These are phyloP conservation scores for Oryza nivara DNA, from an alignment of 176 grass and related monocot species.

Conservation along the genomic window DNA sequence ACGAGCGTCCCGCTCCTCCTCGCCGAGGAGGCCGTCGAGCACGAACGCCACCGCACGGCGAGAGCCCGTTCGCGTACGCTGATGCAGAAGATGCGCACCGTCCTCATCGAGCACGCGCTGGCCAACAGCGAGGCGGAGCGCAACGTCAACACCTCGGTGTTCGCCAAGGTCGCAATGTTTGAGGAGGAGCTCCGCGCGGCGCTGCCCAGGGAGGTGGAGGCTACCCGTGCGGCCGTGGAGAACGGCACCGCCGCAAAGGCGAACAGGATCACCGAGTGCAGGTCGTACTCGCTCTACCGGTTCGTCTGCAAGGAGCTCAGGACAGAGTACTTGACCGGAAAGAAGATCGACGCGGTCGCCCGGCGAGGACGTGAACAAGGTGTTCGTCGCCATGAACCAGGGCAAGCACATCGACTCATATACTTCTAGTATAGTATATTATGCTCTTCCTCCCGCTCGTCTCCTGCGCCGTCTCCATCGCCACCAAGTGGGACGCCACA, in stretches of 20 bases:
- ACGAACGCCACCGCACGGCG: too few species aligned
- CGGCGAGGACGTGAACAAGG: constrained; percentile 75
- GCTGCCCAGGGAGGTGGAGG: constrained; percentile 62
- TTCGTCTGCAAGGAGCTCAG: constrained; percentile 74
- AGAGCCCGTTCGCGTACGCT: constrained; percentile 54
- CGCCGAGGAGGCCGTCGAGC: constrained; percentile 41
- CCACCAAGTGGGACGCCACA: too few species aligned
- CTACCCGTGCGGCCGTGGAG: constrained; percentile 54
- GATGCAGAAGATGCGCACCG: constrained; percentile 73
- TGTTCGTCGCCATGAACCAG: constrained; percentile 64
- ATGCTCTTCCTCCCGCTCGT: too few species aligned
- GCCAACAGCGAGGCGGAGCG: constrained; percentile 60
- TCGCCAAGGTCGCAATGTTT: constrained; percentile 70
- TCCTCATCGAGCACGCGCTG: constrained; percentile 68
- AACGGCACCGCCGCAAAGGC: constrained; percentile 38
- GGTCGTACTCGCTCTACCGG: constrained; percentile 71
- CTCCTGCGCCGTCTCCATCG: too few species aligned
- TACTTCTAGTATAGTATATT: too few species aligned
- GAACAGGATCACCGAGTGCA: constrained; percentile 65
- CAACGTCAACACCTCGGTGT: constrained; percentile 56
- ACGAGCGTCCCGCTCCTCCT: too few species aligned
- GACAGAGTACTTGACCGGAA: constrained; percentile 58
- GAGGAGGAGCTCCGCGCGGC: constrained; percentile 53
- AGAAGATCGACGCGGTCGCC: constrained; percentile 62
- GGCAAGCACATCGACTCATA: constrained; percentile 55